Base-by-base conservation (phyloP, 352 stramenopile genomes). In the Achlya hypogyna region DNA sequence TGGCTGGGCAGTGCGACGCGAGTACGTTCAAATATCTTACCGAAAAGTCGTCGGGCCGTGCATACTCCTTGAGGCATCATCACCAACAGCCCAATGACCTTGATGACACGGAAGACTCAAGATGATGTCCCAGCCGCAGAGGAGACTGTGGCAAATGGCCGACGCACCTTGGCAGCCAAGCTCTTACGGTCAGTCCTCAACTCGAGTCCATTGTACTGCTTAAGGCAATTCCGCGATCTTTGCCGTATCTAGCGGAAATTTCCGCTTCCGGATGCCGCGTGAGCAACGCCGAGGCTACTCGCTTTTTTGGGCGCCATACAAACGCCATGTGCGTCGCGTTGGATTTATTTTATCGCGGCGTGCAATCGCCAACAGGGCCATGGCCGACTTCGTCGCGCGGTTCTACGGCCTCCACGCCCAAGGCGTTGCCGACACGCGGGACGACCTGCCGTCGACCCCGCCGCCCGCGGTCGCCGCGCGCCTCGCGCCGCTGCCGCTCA, bases 361-460 rank as follows among this genome's bases (percentile, higher is more conserved):
- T 45, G 31, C 31, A 56, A 56, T 38, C 49, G 31, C 31, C 49
- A 56, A 20, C 49, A 49, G 25, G 25, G 49, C 31, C 12, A 31
- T 38, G 20, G 20, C 60, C 25, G 60, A 67, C 60, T 67, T 51
- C 51, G 60, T 67, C 3, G 29, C 28, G 18, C n/a, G 60, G 31
- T 58, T 58, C 60, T 58, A 67, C n/a, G 42, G 42, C 35, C 35
- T 67, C n/a, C 51, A 58, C 42, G 60, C 45, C 18, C 42, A 25
- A 18, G 8, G n/a, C 49, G 31, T 45, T 34, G 60, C 20, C 47
- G 38, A 58, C 42, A 28, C 60, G n/a, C 14, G 22, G 28, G 23
- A 27, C 32, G 42, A 56, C 8, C 23, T 67, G 22, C 23, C 60
- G 20, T n/a, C 60, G n/a, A 43, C 60, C 6, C 38, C 51, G n/a